A percentile compares a stretch with the other conserved stretches of the same genome.
These are phyloP conservation scores for Botrytis squamosa DNA, from an alignment of 2,329 filamentous ascomycete species.

Conservation along the genomic window DNA sequence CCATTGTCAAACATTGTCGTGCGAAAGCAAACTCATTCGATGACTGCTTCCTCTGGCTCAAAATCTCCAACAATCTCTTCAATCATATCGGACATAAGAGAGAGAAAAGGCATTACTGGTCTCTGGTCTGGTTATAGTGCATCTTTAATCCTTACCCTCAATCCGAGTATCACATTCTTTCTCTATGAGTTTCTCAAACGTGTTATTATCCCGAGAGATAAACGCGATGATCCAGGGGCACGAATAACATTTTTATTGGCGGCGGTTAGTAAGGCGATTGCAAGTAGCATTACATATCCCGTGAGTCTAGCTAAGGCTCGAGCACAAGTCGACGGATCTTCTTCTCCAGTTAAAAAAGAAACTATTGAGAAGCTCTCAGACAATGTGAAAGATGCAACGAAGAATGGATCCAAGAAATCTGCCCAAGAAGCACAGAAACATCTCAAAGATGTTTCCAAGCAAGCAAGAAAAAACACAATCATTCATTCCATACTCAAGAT, in stretches of 20 bases:
- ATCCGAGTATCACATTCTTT: constrained; percentile 83
- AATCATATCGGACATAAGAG: constrained; percentile 62
- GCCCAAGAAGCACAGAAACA: constrained; percentile 6
- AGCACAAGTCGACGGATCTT: constrained; percentile 52
- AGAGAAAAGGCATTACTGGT: constrained; percentile 69
- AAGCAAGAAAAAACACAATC: constrained; percentile 49
- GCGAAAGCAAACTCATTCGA: constrained; percentile 69
- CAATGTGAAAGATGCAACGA: constrained; percentile 34
- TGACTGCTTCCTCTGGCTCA: constrained; percentile 44
- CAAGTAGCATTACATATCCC: constrained; percentile 77
- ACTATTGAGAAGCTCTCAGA: constrained; percentile 36
- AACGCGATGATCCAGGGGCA: constrained; percentile 52
- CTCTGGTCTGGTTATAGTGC: constrained; percentile 91
- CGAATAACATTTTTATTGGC: constrained; percentile 64
- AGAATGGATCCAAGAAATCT: constrained; percentile 35
- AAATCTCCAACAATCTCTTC: constrained; percentile 44
- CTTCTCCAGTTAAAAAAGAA: constrained; percentile 45
- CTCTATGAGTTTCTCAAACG: constrained; percentile 71
- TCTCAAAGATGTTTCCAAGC: constrained; percentile 27
- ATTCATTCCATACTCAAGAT: constrained; percentile 62
- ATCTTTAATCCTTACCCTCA: constrained; percentile 74
- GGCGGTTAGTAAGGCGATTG: constrained; percentile 74
- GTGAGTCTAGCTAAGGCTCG: constrained; percentile 82
- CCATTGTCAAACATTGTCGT: constrained; percentile 82
- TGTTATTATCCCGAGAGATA: constrained; percentile 53